These are phyloP conservation scores for Orbilia oligospora DNA, from an alignment of 2,329 filamentous ascomycete species.

Conservation along the genomic window DNA sequence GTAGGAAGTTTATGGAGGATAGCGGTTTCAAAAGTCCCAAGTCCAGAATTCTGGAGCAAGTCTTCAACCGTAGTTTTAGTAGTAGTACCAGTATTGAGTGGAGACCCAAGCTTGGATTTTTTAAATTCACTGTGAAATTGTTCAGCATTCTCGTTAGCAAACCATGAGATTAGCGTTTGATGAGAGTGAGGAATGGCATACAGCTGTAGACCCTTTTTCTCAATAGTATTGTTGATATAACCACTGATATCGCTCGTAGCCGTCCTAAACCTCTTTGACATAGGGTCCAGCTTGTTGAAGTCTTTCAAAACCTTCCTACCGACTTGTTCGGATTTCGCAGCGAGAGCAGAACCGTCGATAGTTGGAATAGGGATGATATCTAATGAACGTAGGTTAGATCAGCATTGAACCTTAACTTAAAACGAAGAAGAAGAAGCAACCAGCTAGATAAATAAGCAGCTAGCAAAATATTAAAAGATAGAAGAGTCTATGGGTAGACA, in stretches of 20 bases:
- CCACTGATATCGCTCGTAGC: constrained; percentile 47
- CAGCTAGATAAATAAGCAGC: not conserved
- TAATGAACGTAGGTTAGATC: constrained; percentile 65
- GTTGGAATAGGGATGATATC: constrained; percentile 78
- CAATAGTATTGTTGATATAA: constrained; percentile 46
- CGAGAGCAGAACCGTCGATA: constrained; percentile 73
- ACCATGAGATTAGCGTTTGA: not conserved
- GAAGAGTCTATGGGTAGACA: not conserved
- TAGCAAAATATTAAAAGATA: not conserved
- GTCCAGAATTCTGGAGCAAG: constrained; percentile 52
- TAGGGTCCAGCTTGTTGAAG: constrained; percentile 57
- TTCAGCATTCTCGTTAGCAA: not conserved
- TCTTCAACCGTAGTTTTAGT: constrained; percentile 60
- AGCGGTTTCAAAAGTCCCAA: constrained; percentile 42
- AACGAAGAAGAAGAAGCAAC: not conserved
- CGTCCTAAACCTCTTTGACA: constrained; percentile 54
- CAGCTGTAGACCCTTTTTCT: constrained; percentile 46
- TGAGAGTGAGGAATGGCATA: constrained; percentile 13
- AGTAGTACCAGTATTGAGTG: constrained; percentile 64
- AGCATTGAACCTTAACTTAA: not conserved
- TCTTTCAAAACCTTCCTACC: constrained; percentile 50
- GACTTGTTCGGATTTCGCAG: constrained; percentile 71
- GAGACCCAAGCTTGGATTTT: constrained; percentile 63
- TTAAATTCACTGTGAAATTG: constrained; percentile 61
- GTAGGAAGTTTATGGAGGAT: constrained; percentile 48